Conservation (phyloP, 441 rosid species). For the Erodium chrysanthum region DNA sequence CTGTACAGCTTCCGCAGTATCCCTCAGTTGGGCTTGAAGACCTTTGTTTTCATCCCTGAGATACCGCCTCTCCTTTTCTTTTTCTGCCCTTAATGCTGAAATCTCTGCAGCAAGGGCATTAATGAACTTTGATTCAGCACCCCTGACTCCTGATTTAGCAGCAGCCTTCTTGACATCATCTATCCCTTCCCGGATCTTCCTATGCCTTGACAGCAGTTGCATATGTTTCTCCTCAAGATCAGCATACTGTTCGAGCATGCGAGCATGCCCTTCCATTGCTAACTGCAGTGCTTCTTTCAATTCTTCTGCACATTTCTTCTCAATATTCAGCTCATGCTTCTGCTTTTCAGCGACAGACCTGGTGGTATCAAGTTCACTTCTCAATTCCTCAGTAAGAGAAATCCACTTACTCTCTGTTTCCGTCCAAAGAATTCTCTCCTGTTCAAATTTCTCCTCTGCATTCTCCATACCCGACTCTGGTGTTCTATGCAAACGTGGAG, state of each 20-base stretch:
- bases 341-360: conserved; percentile 42
- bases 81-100: conserved; percentile 73
- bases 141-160: conserved; percentile 82
- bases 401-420: conserved; percentile 95
- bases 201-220: conserved; percentile 77
- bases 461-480: conserved; percentile 52
- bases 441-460: conserved; percentile 50
- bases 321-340: conserved; percentile 64
- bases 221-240: conserved; percentile 96
- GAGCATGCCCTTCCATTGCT: conserved; percentile 91
- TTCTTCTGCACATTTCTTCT: conserved; percentile 79
- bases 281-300: conserved; percentile 83
- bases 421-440: conserved; percentile 56
- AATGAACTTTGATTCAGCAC: conserved; percentile 87
- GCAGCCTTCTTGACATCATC: conserved; percentile 93
- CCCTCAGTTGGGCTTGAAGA: conserved; percentile 79
- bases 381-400: conserved; percentile 73
- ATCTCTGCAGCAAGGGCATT: conserved; percentile 89
- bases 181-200: conserved; percentile 80
- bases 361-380: conserved; percentile 60
- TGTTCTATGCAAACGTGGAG: conserved; percentile 37
- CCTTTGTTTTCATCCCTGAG: conserved; percentile 81
- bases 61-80: conserved; percentile 73
- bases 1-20: conserved; percentile 95
- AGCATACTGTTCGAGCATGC: conserved; percentile 93